These are phyloP conservation scores for Microthyrium microscopicum DNA, from an alignment of 2,329 filamentous ascomycete genomes.

Conservation along the genomic window DNA sequence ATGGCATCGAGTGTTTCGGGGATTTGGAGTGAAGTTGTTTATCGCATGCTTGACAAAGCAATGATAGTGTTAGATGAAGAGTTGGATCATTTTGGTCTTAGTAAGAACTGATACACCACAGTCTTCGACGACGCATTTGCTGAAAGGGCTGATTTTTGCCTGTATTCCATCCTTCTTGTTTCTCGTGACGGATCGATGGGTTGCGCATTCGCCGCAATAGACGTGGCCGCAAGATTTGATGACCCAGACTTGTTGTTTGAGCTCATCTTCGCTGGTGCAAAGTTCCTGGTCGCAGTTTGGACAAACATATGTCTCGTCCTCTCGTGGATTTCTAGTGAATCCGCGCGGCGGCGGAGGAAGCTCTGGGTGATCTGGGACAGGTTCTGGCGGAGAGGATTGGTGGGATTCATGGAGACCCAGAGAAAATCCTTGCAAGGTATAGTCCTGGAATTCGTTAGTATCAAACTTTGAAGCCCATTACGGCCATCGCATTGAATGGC, in stretches of 20 bases:
- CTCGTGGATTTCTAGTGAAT: constrained; percentile 61
- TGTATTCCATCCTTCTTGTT: constrained; percentile 19
- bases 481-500: no score
- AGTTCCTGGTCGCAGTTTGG: constrained; percentile 77
- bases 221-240: constrained; percentile 81
- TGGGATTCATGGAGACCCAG: no score
- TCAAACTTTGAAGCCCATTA: no score
- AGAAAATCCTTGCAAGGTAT: no score
- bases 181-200: constrained; percentile 20
- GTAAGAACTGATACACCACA: constrained; percentile 21
- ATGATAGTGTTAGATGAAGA: constrained; percentile 19
- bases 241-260: constrained; percentile 82
- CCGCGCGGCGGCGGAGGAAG: constrained; percentile 48
- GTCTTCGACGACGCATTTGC: constrained; percentile 27
- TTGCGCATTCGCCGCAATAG: constrained; percentile 36
- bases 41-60: no score
- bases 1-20: no score
- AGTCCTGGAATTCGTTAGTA: no score
- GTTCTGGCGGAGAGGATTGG: no score
- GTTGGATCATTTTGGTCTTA: constrained; percentile 22
- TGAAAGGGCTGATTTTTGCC: constrained; percentile 21
- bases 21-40: no score
- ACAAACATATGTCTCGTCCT: constrained; percentile 62
- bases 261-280: constrained; percentile 48
- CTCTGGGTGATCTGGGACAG: no score